Evolutionary conservation across 768 basidiomycete species (phyloP).

Genomic region (Lentinula sp.): DNA sequence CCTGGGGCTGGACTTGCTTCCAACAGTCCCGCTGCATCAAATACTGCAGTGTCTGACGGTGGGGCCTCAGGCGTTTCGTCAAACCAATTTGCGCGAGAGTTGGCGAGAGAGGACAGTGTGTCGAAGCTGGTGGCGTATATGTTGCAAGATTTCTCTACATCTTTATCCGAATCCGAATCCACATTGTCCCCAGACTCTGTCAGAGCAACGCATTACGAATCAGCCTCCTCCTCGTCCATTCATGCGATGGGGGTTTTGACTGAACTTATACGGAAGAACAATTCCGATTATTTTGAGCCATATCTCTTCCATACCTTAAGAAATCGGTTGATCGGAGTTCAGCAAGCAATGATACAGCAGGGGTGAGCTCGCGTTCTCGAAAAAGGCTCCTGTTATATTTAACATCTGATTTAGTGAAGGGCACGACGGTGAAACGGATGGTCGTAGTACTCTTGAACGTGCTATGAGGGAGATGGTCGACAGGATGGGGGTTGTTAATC

Average conservation of each 20-base stretch:
- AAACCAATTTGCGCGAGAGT: slow-evolving; percentile 84
- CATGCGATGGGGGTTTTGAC: slow-evolving; percentile 86
- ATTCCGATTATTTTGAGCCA: slow-evolving; percentile 97
- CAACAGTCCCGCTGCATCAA: slow-evolving; percentile 27
- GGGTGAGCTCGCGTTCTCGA: background rate
- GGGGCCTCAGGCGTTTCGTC: slow-evolving; percentile 41
- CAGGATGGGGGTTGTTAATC: slow-evolving; percentile 85
- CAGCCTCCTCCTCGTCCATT: slow-evolving; percentile 72
- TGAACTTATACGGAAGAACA: slow-evolving; percentile 94
- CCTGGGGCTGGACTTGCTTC: slow-evolving; percentile 70
- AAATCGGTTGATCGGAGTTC: slow-evolving; percentile 83
- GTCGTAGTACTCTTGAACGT: slow-evolving; percentile 58
- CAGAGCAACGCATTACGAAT: slow-evolving; percentile 29
- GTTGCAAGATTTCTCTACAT: slow-evolving; percentile 53
- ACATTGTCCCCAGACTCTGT: background rate
- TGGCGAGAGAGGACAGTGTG: slow-evolving; percentile 72
- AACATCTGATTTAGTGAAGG: slow-evolving; percentile 18
- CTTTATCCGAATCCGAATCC: slow-evolving; percentile 4
- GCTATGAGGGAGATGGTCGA: slow-evolving; percentile 80
- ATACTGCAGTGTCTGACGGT: background rate
- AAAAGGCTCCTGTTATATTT: background rate
- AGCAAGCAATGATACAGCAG: slow-evolving; percentile 50
- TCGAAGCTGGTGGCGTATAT: slow-evolving; percentile 70
- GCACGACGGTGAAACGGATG: slow-evolving; percentile 38
- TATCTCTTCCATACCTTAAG: slow-evolving; percentile 93